A percentile compares a stretch with the other conserved stretches of the same genome.
These are phyloP conservation scores for Diplodia corticola DNA, from an alignment of 2,329 filamentous ascomycete species.

Conservation along the genomic window DNA sequence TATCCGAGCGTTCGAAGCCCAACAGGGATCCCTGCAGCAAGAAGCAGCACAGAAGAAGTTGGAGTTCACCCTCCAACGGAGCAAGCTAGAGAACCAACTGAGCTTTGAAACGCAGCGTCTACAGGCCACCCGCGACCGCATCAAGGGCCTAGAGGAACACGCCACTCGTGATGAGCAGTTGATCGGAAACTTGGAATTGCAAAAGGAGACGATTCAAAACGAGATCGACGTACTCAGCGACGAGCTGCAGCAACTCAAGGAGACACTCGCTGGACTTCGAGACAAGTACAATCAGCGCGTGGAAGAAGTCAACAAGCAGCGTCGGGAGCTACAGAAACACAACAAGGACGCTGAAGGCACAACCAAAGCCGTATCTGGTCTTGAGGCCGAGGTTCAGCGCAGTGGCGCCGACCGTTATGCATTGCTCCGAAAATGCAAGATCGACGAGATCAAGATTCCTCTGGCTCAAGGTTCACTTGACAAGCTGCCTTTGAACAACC, in stretches of 20 bases:
- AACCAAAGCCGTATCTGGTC: slow-evolving; percentile 70
- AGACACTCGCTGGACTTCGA: slow-evolving; percentile 69
- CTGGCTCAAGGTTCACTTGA: slow-evolving; percentile 76
- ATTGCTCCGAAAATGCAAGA: slow-evolving; percentile 81
- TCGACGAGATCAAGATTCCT: slow-evolving; percentile 89
- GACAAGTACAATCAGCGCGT: slow-evolving; percentile 67
- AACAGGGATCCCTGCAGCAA: slow-evolving; percentile 89
- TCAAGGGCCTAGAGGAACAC: slow-evolving; percentile 67
- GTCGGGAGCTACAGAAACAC: slow-evolving; percentile 77
- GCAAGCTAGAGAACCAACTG: slow-evolving; percentile 60
- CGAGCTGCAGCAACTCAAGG: slow-evolving; percentile 73
- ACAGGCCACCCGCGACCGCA: slow-evolving; percentile 66
- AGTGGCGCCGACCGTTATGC: slow-evolving; percentile 82
- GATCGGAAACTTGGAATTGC: slow-evolving; percentile 66
- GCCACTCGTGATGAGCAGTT: slow-evolving; percentile 67
- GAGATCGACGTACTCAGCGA: slow-evolving; percentile 71
- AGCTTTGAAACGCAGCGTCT: slow-evolving; percentile 70
- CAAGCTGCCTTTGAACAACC: slow-evolving; percentile 82
- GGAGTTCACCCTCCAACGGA: slow-evolving; percentile 79
- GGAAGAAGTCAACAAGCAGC: slow-evolving; percentile 75
- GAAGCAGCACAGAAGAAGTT: slow-evolving; percentile 84
- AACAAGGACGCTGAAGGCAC: slow-evolving; percentile 78
- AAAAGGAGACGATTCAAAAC: slow-evolving; percentile 74
- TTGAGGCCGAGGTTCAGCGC: slow-evolving; percentile 86
- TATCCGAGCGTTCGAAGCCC: slow-evolving; percentile 89